Evolutionary conservation across 176 grass and related monocot species (phyloP), one percentile per base, ranked within the genome.

Genomic region (Rhynchospora breviuscula): DNA sequence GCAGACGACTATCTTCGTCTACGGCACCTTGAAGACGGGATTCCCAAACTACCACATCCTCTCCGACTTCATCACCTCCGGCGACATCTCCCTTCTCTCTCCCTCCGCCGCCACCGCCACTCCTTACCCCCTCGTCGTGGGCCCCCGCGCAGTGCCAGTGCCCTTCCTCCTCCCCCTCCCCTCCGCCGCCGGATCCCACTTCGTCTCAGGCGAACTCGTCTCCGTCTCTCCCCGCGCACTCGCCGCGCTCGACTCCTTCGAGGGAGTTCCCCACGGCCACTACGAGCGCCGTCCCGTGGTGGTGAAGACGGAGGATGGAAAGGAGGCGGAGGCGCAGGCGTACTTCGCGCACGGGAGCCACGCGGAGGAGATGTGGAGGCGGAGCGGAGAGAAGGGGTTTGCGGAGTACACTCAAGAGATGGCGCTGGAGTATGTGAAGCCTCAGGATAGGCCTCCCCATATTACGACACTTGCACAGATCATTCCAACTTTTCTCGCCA

Each of bases 331-430:
- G 67, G 85, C 88, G 1, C 83, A 97, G 87, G 94, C 88, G 13
- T 97, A 97, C 79, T 97, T 91, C 11, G 88, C 91, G 69, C 83
- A 97, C 83, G 48, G 76, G 77, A 97, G 90, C 83, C 94, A 92
- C 79, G 90, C 92, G 25, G 80, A 83, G 59, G 90, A 59, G 77
- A 81, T 97, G 68, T 94, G 94, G 94, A 79, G 71, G 83, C 67
- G 85, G 43, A 84, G 75, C 67, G 91, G 91, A 44, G 88, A 93
- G 2, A 83, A 85, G 87, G 94, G 48, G 10, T 76, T 87, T 6
- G 77, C 31, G 18, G 85, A 89, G 83, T 94, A 97, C 81, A 92
- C 88, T 40, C 19, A 68, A 51, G 90, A 92, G 49, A 90, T 89
- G 49, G 88, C 87, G 2, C 64, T 18, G 70, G 85, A 79, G 5